Evolutionary conservation across 2,329 filamentous ascomycete species (phyloP).

Genomic region (Aspergillus felis): DNA sequence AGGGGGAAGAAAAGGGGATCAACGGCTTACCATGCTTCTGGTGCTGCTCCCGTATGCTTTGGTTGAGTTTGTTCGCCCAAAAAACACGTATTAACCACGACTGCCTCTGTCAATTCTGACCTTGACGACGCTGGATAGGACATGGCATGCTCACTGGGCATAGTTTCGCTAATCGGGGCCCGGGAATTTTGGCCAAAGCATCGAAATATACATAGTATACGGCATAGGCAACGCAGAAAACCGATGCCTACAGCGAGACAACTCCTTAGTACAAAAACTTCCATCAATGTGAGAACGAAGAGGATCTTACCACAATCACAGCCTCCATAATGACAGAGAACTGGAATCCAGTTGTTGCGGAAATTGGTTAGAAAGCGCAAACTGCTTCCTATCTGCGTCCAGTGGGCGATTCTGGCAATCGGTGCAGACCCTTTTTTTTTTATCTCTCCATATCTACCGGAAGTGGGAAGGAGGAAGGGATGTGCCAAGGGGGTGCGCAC

Average conservation of each 20-base stretch:
- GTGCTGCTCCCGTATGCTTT: not conserved
- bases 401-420: not conserved
- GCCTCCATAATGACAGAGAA: not conserved
- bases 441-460: not conserved
- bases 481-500: not conserved
- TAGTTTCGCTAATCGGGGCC: not conserved
- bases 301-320: not conserved
- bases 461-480: not conserved
- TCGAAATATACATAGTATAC: not conserved
- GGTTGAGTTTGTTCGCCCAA: not conserved
- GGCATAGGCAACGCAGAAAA: not conserved
- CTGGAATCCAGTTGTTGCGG: not conserved
- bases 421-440: not conserved
- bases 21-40: not conserved
- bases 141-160: not conserved
- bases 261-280: not conserved
- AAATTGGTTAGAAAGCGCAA: not conserved
- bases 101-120: not conserved
- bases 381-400: not conserved
- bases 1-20: not conserved
- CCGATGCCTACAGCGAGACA: not conserved
- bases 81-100: not conserved
- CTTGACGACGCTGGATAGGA: not conserved
- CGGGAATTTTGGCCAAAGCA: not conserved
- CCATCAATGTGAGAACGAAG: not conserved